Conservation (phyloP, 352 stramenopile genomes). For the Phytophthora pini region DNA sequence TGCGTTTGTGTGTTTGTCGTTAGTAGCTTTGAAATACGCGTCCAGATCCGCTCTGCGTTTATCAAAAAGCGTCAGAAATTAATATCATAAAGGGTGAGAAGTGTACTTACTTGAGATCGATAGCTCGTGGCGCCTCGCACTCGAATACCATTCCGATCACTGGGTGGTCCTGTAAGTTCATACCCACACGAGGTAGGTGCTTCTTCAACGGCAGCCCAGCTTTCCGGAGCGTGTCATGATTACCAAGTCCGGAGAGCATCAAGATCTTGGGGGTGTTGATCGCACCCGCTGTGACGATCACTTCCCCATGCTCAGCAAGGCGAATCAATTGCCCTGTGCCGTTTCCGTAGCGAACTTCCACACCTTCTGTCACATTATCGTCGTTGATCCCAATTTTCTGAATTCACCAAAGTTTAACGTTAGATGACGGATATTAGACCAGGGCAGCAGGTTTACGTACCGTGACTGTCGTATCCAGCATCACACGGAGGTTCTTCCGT, state of each 20-base stretch:
- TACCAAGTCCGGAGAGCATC: conserved; percentile 70
- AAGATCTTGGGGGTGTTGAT: conserved; percentile 90
- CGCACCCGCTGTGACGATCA: conserved; percentile 85
- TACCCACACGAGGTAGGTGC: conserved; percentile 77
- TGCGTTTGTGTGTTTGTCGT: conserved; percentile 26
- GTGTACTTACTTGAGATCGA: conserved; percentile 55
- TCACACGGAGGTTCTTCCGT: conserved; percentile 54
- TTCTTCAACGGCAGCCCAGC: conserved; percentile 65
- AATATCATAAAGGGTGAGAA: too few species aligned
- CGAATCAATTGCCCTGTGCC: conserved; percentile 47
- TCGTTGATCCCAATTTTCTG: conserved; percentile 66
- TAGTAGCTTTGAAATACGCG: conserved; percentile 54
- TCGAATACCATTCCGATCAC: conserved; percentile 82
- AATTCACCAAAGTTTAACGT: conserved; percentile 1
- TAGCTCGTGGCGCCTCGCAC: conserved; percentile 28
- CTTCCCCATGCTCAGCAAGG: conserved; percentile 45
- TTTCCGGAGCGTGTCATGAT: conserved; percentile 48
- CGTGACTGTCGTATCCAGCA: conserved; percentile 66
- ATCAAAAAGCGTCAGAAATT: too few species aligned
- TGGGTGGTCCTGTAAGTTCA: conserved; percentile 91
- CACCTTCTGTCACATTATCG: conserved; percentile 42
- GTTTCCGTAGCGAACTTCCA: conserved; percentile 50
- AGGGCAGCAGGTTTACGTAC: conserved; percentile 33
- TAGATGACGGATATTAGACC: neutral
- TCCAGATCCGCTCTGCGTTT: conserved; percentile 45